Base-by-base conservation (phyloP, 2,329 filamentous ascomycete species). In the Venturia pyrina region DNA sequence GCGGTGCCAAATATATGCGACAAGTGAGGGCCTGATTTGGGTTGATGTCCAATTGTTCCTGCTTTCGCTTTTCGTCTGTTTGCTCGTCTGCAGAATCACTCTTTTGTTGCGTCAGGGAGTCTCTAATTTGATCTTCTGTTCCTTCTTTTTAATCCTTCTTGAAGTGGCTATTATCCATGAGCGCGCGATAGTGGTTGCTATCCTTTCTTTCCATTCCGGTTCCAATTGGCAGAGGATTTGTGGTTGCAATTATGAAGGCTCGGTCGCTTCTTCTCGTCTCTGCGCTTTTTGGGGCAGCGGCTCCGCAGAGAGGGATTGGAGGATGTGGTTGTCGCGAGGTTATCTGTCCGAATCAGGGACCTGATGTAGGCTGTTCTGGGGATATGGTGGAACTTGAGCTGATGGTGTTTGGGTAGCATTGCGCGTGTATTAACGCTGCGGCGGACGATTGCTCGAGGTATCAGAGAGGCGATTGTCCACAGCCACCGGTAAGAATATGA, bases 281-380 rank as follows among this genome's bases (percentile, higher is more conserved):
- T 37, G 13, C 46, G 24, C 44, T 56, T 15, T 32, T 62, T 21
- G 60, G 21, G 24, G 19, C n/a, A 10, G 40, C 60, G 41, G 5
- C 46, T 50, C 43, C 44, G 2, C 62, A 64, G 37, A 50, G 62
- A 56, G 60, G 60, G 1, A n/a, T 50, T 2, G 44, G 62, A 24
- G 48, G 62, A 32, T 64, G 62, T 28, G 62, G 62, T 8, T 64
- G 62, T 56, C 21, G 44, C 32, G 62, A 64, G 43, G 62, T 64
- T 24, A 64, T 64, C n/a, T 64, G 62, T 41, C 62, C 62, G 44
- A 64, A 64, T 41, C 62, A 56, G 24, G 62, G 62, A 41, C 62
- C 62, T 34, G 62, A 64, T 53, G 62, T 64, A 53, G 46, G 62
- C 40, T 15, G n/a, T 13, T 48, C 17, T 11, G 44, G 46, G 34